Conservation (phyloP, 768 basidiomycete species). For the Podaxis pistillaris region DNA sequence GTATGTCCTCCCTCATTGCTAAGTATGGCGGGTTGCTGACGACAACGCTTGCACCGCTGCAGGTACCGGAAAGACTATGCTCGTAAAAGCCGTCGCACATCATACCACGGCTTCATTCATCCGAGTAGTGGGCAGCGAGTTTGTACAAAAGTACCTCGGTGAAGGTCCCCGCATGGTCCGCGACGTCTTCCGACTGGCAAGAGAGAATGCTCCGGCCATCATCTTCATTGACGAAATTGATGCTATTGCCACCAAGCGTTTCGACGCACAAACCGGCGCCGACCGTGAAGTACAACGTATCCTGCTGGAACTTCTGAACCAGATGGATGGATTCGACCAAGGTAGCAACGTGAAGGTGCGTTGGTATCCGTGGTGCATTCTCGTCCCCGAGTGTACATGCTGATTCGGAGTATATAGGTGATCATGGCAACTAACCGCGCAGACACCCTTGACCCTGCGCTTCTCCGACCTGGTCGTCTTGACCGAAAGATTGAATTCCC, state of each 20-base stretch:
- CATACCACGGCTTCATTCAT: slow-evolving; percentile 98
- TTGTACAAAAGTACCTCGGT: slow-evolving; percentile 99
- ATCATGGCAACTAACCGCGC: slow-evolving; percentile 99
- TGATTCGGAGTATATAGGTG: slow-evolving; percentile 51
- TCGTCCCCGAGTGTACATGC: neutral
- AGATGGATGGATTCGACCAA: slow-evolving; percentile 99
- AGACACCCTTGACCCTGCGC: slow-evolving; percentile 95
- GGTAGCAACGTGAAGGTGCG: slow-evolving; percentile 95
- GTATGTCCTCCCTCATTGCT: slow-evolving; percentile 36
- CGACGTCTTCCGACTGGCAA: slow-evolving; percentile 95
- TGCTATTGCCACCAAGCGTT: slow-evolving; percentile 98
- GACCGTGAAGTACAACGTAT: slow-evolving; percentile 99
- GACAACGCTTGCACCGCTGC: neutral
- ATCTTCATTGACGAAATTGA: slow-evolving; percentile 99
- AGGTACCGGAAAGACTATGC: slow-evolving; percentile 99
- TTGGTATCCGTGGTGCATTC: neutral
- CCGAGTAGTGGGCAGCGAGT: slow-evolving; percentile 96
- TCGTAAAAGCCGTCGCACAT: slow-evolving; percentile 99
- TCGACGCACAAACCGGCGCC: slow-evolving; percentile 98
- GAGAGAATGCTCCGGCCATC: slow-evolving; percentile 96
- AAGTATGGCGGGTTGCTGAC: neutral
- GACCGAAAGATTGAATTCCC: slow-evolving; percentile 99
- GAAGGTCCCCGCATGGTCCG: slow-evolving; percentile 99
- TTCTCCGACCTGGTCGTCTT: slow-evolving; percentile 95
- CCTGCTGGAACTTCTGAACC: slow-evolving; percentile 91